Evolutionary conservation across 352 stramenopile species (phyloP), one percentile per base, ranked within the genome.

Genomic region (Phytopythium oedochilum): DNA sequence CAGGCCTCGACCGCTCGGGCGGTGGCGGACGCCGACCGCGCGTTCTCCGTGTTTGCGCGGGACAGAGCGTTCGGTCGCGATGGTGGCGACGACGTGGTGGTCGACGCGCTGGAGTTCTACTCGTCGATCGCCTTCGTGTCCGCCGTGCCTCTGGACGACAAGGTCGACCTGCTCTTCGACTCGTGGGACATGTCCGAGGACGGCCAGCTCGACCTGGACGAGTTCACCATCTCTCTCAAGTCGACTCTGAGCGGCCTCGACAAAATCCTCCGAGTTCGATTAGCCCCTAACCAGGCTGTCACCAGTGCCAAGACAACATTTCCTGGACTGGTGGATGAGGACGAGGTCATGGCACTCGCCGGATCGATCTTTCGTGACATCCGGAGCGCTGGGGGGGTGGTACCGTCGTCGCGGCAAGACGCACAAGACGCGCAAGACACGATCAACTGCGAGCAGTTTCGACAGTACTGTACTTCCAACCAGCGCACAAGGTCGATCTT

Each of bases 161-260:
- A 94, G 54, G 74, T 92, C 40, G 81, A 93, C 42, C 61, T 93
- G 59, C 45, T 94, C 8, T 93, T 92, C 59, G 85, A 94, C 56
- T 91, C 83, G 47, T 93, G 81, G 82, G 85, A 93, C 59, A 90
- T 94, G 80, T 94, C 83, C 0, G 80, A 92, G 52, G 83, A 92
- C 31, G 79, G 76, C 31, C 74, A 70, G 48, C 58, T 94, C 53
- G 78, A 92, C 51, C 57, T 94, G 32, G 84, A 92, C 32, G 83
- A 94, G 57, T 83, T 92, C 53, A 91, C 78, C n/a, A 92, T 94
- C 53, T 92, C 84, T 20, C 68, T 94, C 32, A 94, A 94, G 65
- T 94, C 84, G 39, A 92, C 84, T 17, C 60, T 94, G 31, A 62
- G 71, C 10, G 84, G 84, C 9, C 63, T 94, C 25, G 49, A 63